Conservation (phyloP, 2,329 filamentous ascomycete genomes). For the Cryoendolithus antarcticus region DNA sequence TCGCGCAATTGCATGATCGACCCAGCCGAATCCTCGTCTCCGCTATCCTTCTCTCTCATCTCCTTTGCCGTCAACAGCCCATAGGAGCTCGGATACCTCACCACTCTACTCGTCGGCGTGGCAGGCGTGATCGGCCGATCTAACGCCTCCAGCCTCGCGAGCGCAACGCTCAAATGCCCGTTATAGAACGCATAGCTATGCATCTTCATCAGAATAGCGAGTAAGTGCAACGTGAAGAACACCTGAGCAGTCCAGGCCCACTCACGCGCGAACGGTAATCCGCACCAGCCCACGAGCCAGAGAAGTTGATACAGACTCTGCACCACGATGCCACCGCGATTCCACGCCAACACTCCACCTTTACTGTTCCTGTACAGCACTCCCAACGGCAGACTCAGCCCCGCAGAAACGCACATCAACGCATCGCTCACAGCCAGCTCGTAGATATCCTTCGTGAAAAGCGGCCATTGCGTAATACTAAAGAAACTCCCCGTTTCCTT, state of each 20-base stretch:
- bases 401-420: slow-evolving; percentile 69
- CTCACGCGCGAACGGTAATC: slow-evolving; percentile 66
- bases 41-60: too few relatives aligned
- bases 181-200: slow-evolving; percentile 98
- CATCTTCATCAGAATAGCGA: slow-evolving; percentile 96
- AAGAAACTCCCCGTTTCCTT: slow-evolving; percentile 87
- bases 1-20: slow-evolving; percentile 62
- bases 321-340: slow-evolving; percentile 60
- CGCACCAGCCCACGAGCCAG: slow-evolving; percentile 69
- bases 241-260: slow-evolving; percentile 99
- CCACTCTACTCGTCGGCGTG: slow-evolving; percentile 41
- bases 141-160: slow-evolving; percentile 65
- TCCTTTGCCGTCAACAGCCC: background rate
- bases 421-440: slow-evolving; percentile 74
- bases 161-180: slow-evolving; percentile 79
- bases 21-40: slow-evolving; percentile 14
- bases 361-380: slow-evolving; percentile 47
- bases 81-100: slow-evolving; percentile 50
- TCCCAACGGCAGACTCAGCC: slow-evolving; percentile 62
- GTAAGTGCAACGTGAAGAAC: slow-evolving; percentile 79
- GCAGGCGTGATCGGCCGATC: slow-evolving; percentile 48
- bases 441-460: slow-evolving; percentile 81
- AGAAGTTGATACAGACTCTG: slow-evolving; percentile 69
- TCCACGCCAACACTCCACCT: slow-evolving; percentile 53
- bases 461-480: slow-evolving; percentile 71